Evolutionary conservation across 441 rosid species (phyloP), one percentile per base, ranked within the genome.

Genomic region (Adansonia gregorii): DNA sequence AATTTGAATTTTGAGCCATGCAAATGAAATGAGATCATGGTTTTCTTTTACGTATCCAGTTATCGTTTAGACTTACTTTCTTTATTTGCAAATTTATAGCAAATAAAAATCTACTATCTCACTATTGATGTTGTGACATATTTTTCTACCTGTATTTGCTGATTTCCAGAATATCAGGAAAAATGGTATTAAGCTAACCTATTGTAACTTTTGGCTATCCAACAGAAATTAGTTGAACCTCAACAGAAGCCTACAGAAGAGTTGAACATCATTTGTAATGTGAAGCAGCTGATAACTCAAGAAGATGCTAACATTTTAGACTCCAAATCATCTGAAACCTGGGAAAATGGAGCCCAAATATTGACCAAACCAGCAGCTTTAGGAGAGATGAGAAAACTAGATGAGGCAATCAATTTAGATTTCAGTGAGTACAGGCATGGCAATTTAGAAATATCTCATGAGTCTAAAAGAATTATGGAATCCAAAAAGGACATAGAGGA

Each of bases 201-300:
- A 15, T 4, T 48, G 75, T 69, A 46, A 76, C 31, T 55, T 77
- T 56, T 41, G 58, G 41, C 45, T 80, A 31, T 78, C 6, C 65
- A 31, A 78, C 88, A 89, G 90, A 90, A 82, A 83, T 39, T 60
- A 12, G 12, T 69, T 60, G 54, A 78, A 64, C 77, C 67, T 60
- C 35, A 75, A 0, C 83, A 77, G 75, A 85, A 83, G 76, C 70
- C 82, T 58, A 78, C 78, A 56, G 86, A 77, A 41, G 86, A 85
- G 81, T 70, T 70, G 72, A 84, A 79, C 74, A 79, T 66, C 41
- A 64, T 46, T 67, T 51, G 56, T 76, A 78, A 81, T 64, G 69
- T 6, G 59, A 78, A 72, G 61, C 73, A 72, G 61, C 73, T n/a
- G 19, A 41, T 48, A 31, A 41, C 63, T 19, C 19, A 66, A 11